A percentile compares a stretch with the other conserved stretches of the same genome.
Conservation (phyloP, 768 basidiomycete genomes). For the Stropharia rugosoannulata region DNA sequence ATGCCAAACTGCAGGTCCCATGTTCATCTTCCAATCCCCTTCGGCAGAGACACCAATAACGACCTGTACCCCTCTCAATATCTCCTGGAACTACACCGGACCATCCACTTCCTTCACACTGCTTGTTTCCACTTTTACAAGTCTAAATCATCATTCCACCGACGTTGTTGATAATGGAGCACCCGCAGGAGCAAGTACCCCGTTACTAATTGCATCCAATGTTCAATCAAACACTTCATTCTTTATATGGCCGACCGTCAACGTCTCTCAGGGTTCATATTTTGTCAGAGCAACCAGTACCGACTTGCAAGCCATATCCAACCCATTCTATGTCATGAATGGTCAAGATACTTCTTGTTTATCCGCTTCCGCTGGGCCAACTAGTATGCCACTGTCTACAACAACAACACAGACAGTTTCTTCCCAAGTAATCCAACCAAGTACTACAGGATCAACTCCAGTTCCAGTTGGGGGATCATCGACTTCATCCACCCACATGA, state of each 20-base stretch:
- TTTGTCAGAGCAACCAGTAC: constrained; percentile 26
- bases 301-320: constrained; percentile 14
- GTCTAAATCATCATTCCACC: constrained; percentile 1
- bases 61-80: constrained; percentile 25
- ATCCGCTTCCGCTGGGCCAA: constrained; percentile 9
- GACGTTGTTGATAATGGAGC: constrained; percentile 10
- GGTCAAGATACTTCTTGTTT: constrained; percentile 36
- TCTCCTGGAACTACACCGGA: constrained; percentile 41
- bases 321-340: constrained; percentile 28
- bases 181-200: constrained; percentile 14
- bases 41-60: background rate
- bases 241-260: constrained; percentile 47
- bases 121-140: too few relatives aligned
- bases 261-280: constrained; percentile 51
- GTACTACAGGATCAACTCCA: background rate
- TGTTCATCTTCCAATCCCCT: constrained; percentile 19
- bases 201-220: constrained; percentile 21
- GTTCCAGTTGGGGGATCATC: constrained; percentile 20
- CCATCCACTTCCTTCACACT: constrained; percentile 26
- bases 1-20: constrained; percentile 7
- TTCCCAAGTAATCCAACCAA: background rate
- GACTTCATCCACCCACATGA: constrained; percentile 28
- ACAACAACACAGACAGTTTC: constrained; percentile 14
- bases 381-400: constrained; percentile 10
- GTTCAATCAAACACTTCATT: constrained; percentile 22